Evolutionary conservation across 2,329 filamentous ascomycete species (phyloP).

Genomic region (Stagonosporopsis chrysanthemi): DNA sequence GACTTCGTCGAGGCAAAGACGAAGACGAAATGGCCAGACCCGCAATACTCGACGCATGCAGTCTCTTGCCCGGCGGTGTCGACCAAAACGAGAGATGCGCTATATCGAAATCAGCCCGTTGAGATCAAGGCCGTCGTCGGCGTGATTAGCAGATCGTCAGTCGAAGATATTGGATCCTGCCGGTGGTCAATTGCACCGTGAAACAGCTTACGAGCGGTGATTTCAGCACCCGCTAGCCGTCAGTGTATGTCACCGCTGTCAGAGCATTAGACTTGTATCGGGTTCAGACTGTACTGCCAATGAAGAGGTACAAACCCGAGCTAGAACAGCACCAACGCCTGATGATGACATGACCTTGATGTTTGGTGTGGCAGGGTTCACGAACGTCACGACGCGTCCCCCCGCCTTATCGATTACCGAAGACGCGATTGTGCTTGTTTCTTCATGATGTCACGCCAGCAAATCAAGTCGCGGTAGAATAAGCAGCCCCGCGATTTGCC

Average conservation of each 20-base stretch:
- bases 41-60: slow-evolving; percentile 47
- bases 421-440: slow-evolving; percentile 11
- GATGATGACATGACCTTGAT: slow-evolving; percentile 3
- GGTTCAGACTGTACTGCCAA: not conserved
- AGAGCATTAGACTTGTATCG: not conserved
- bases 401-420: slow-evolving; percentile 15
- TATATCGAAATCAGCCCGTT: slow-evolving; percentile 38
- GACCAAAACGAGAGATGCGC: slow-evolving; percentile 46
- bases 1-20: slow-evolving; percentile 50
- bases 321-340: not conserved
- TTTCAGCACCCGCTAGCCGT: slow-evolving; percentile 1
- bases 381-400: slow-evolving; percentile 17
- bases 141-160: slow-evolving; percentile 48
- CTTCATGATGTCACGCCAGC: slow-evolving; percentile 30
- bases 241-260: slow-evolving; percentile 15
- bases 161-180: slow-evolving; percentile 38
- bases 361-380: slow-evolving; percentile 5
- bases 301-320: not conserved
- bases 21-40: slow-evolving; percentile 55
- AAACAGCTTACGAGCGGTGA: slow-evolving; percentile 28
- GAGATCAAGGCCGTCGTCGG: slow-evolving; percentile 52
- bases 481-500: slow-evolving; percentile 19
- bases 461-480: slow-evolving; percentile 18
- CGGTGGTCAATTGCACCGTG: slow-evolving; percentile 18
- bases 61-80: slow-evolving; percentile 37